These are phyloP conservation scores for Pulveroboletus frians DNA, from an alignment of 768 basidiomycete species.

Conservation along the genomic window DNA sequence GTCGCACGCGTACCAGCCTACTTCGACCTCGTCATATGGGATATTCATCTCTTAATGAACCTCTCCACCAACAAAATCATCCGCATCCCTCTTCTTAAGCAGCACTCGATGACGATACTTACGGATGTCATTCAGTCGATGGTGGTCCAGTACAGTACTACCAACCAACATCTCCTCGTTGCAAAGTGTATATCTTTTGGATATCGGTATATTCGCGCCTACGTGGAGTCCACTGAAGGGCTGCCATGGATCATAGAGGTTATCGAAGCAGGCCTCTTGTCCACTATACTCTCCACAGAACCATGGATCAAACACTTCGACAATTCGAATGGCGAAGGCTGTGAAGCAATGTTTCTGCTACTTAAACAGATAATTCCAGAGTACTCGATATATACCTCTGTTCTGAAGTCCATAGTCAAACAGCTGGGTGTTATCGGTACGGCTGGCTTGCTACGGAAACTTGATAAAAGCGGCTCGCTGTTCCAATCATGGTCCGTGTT, in stretches of 20 bases:
- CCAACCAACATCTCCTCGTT: slow-evolving; percentile 5
- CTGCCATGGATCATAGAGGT: slow-evolving; percentile 24
- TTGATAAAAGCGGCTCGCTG: slow-evolving; percentile 13
- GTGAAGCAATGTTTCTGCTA: slow-evolving; percentile 26
- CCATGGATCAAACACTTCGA: slow-evolving; percentile 22
- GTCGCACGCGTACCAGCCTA: slow-evolving; percentile 17
- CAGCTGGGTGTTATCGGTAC: slow-evolving; percentile 13
- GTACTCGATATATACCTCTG: slow-evolving; percentile 23
- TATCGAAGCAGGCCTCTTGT: slow-evolving; percentile 22
- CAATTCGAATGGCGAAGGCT: slow-evolving; percentile 21
- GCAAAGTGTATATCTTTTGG: slow-evolving; percentile 27
- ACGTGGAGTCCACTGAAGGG: slow-evolving; percentile 24
- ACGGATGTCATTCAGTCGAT: slow-evolving; percentile 15
- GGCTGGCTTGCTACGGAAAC: slow-evolving; percentile 8
- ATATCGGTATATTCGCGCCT: slow-evolving; percentile 28
- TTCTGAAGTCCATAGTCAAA: slow-evolving; percentile 16
- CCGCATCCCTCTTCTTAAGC: slow-evolving; percentile 21
- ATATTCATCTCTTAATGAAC: slow-evolving; percentile 25
- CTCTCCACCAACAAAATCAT: slow-evolving; percentile 24
- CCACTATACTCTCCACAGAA: slow-evolving; percentile 23
- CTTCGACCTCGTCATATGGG: slow-evolving; percentile 27
- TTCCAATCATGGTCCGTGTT: slow-evolving; percentile 20
- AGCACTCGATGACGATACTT: slow-evolving; percentile 16
- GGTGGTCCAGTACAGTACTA: slow-evolving; percentile 5
- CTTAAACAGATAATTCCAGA: slow-evolving; percentile 23